A percentile compares a stretch with the other conserved stretches of the same genome.
Conservation (phyloP, 306 rosid genomes). For the Trifolium pratense region DNA sequence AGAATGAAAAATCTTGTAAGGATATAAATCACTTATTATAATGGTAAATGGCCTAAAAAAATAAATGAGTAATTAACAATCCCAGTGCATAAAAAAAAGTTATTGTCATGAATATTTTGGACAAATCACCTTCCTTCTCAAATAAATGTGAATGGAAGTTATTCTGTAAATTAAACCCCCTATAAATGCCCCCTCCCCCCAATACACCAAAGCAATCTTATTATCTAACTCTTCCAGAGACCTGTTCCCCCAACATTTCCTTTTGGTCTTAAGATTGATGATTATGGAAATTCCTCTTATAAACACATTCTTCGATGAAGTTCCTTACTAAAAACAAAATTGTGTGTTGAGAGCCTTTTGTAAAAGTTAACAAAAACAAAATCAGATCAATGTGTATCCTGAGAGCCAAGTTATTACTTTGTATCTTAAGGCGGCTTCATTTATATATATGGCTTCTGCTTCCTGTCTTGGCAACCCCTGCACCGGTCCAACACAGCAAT, state of each 20-base stretch:
- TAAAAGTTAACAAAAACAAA: neutral
- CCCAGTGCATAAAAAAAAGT: neutral
- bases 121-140: neutral
- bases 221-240: neutral
- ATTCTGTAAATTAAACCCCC: neutral
- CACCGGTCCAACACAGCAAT: slow-evolving; percentile 1
- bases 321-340: neutral
- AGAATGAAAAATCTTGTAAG: slow-evolving; percentile 22
- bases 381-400: neutral
- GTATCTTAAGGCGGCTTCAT: slow-evolving; percentile 8
- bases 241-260: slow-evolving; percentile 1
- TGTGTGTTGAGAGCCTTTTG: neutral
- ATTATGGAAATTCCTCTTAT: slow-evolving; percentile 5
- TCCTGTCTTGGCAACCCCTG: slow-evolving; percentile 1
- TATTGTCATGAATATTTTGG: neutral
- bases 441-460: neutral
- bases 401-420: slow-evolving; percentile 22
- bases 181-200: neutral
- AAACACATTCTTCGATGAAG: slow-evolving; percentile 13
- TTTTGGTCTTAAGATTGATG: neutral
- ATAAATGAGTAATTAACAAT: neutral
- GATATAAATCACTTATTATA: neutral
- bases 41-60: neutral
- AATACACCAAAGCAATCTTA: neutral
- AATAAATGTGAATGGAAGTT: neutral